A percentile compares a stretch with the other conserved stretches of the same genome.
Evolutionary conservation across 495 filamentous ascomycete genomes (phyloP).

Genomic region (Hypoxylon crocopeplum): DNA sequence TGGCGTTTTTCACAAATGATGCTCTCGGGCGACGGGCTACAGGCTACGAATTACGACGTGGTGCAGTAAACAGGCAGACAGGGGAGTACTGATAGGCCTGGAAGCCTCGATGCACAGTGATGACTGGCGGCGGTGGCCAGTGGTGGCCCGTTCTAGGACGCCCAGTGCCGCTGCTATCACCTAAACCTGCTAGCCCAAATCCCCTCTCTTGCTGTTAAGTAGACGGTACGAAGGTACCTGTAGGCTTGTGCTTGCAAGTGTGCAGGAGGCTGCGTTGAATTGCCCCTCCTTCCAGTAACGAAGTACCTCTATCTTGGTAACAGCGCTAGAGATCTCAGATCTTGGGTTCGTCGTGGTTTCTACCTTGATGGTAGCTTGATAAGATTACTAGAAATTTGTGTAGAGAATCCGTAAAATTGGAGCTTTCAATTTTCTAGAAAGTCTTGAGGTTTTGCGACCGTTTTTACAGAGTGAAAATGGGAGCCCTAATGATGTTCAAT

Average conservation of each 20-base stretch:
- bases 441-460: too few relatives aligned
- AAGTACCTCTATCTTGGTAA: too few relatives aligned
- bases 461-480: too few relatives aligned
- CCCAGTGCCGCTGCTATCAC: constrained; percentile 7
- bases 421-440: too few relatives aligned
- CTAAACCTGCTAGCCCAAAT: neutral
- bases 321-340: too few relatives aligned
- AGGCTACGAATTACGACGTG: constrained; percentile 1
- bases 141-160: constrained; percentile 9
- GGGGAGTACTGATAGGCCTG: constrained; percentile 3
- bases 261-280: neutral
- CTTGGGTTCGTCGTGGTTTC: too few relatives aligned
- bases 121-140: too few relatives aligned
- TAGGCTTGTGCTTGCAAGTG: neutral
- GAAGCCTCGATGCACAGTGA: constrained; percentile 4
- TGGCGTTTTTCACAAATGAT: too few relatives aligned
- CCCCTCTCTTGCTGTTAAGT: neutral
- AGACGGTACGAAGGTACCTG: neutral
- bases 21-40: constrained; percentile 20
- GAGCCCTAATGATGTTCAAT: too few relatives aligned
- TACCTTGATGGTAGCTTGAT: too few relatives aligned
- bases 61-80: constrained; percentile 14
- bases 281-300: constrained; percentile 13
- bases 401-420: too few relatives aligned
- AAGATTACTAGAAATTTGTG: too few relatives aligned